Evolutionary conservation across 2,329 filamentous ascomycete genomes (phyloP).

Genomic region (Catunica adiposa): DNA sequence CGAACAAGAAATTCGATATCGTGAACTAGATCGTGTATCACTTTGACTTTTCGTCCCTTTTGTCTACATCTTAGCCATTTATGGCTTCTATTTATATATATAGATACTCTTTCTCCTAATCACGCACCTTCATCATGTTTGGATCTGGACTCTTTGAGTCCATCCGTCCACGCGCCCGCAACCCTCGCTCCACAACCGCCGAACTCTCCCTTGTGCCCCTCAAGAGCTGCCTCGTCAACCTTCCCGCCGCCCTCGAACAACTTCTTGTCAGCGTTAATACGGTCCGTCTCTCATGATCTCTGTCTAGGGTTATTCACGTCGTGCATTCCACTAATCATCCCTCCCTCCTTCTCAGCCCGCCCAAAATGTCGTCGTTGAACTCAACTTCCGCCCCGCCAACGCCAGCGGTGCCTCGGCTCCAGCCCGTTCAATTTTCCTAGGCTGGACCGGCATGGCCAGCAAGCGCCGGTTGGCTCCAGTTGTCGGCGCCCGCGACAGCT

Average conservation of each 20-base stretch:
- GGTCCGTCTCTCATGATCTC: conserved; percentile 32
- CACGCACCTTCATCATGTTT: conserved; percentile 7
- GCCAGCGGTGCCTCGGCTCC: conserved; percentile 28
- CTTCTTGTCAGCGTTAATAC: conserved; percentile 80
- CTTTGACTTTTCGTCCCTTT: neutral
- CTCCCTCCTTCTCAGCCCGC: conserved; percentile 44
- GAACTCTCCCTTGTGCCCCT: conserved; percentile 75
- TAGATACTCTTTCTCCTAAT: neutral
- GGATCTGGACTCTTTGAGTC: conserved; percentile 12
- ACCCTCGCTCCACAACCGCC: conserved; percentile 50
- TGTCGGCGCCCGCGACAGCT: conserved; percentile 55
- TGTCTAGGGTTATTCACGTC: neutral
- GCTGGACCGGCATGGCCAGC: conserved; percentile 97
- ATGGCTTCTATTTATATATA: neutral
- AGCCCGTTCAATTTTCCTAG: conserved; percentile 61
- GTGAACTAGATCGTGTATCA: neutral
- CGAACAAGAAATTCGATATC: neutral
- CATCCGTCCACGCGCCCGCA: conserved; percentile 22
- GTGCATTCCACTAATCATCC: neutral
- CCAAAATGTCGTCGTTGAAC: conserved; percentile 91
- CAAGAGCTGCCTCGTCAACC: conserved; percentile 88
- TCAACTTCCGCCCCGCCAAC: conserved; percentile 46
- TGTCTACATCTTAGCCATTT: neutral
- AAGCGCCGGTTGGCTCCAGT: conserved; percentile 63
- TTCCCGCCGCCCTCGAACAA: conserved; percentile 69